Evolutionary conservation across 1,139 yeast species (phyloP), one percentile per base, ranked within the genome.

Genomic region (Blastobotrys raffinosifermentans): DNA sequence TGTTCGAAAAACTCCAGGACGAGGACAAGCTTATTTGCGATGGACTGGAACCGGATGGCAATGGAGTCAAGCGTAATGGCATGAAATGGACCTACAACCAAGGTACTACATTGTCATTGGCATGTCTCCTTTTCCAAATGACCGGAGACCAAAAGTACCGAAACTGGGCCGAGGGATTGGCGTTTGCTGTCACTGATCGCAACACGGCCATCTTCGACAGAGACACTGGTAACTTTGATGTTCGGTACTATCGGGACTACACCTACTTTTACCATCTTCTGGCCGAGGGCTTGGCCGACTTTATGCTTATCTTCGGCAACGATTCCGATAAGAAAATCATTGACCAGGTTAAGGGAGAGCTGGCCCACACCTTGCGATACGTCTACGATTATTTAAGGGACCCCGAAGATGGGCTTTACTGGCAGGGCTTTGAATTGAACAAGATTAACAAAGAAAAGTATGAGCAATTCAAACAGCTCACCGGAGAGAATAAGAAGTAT

Each of bases 21-120:
- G 62, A 58, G 22, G 83, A 77, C 57, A 70, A 74, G 41, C 66
- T 79, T 46, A 73, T 80, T 37, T 64, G 63, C 57, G 89, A 80
- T 55, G 87, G 87, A 32, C 65, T 77, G 18, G 63, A 56, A 37
- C 49, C 48, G 34, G 79, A 74, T 35, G 70, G 71, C 30, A 64
- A 67, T 17, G 68, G 67, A 20, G 45, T 44, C 38, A 58, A 63
- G 18, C 62, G 69, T 5, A 72, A 76, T 48, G 64, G 65, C 17
- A 69, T 70, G 44, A 79, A 80, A 57, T 77, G 80, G 77, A 70
- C 82, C n/a, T 80, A 80, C 57, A 80, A 80, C 58, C 70, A 76
- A 19, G 87, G 89, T 13, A 71, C 81, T 4, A 75, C 85, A 0
- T 53, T 80, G 31, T 72, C 80, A 7, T 75, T 79, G 1, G 69